Evolutionary conservation across 2,329 filamentous ascomycete species (phyloP), one percentile per base, ranked within the genome.

Genomic region (Calonectria leucothoes): DNA sequence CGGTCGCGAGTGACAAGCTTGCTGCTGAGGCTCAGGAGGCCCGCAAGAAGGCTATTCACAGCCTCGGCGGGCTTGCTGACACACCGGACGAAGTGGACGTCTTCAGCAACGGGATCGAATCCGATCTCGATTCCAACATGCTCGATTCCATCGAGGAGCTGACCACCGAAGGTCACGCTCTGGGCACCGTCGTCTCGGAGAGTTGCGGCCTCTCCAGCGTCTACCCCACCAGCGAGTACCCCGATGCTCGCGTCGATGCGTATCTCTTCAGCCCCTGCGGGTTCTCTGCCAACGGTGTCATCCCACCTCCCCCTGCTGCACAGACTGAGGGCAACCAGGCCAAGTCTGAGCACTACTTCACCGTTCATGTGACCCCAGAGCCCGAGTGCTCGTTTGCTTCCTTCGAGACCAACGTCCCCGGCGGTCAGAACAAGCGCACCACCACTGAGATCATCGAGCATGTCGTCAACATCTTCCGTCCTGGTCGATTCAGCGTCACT

Each of bases 231-330:
- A 92, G 92, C 72, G 93, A 94, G 84, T 98, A 98, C 82, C 96
- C 97, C 0, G 96, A 98, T 79, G 94, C 97, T 27, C 94, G 95
- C 72, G 95, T 99, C 77, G 97, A 99, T 80, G 95, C 97, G 27
- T 99, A 98, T 84, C 91, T 98, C 69, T 99, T 99, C 88, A 95
- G 94, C 0, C 97, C 97, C 0, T 99, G 97, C 82, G 97, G 97
- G 72, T 99, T 98, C 86, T 98, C 96, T 8, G 97, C 97, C 83
- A 99, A 99, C 82, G 97, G 95, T 67, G 96, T 99, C 25, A 91
- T 99, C 51, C 97, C 97, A 8, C 93, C 95, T 63, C 92, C 94
- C 0, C 87, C 90, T 17, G 87, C 78, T 5, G 61, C 69, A 17
- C 57, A 79, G 59, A 73, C 72, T n/a, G 77, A 91, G 39, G 88